Evolutionary conservation across 2,329 filamentous ascomycete species (phyloP).

Genomic region (Phyllosticta citrichinensis): DNA sequence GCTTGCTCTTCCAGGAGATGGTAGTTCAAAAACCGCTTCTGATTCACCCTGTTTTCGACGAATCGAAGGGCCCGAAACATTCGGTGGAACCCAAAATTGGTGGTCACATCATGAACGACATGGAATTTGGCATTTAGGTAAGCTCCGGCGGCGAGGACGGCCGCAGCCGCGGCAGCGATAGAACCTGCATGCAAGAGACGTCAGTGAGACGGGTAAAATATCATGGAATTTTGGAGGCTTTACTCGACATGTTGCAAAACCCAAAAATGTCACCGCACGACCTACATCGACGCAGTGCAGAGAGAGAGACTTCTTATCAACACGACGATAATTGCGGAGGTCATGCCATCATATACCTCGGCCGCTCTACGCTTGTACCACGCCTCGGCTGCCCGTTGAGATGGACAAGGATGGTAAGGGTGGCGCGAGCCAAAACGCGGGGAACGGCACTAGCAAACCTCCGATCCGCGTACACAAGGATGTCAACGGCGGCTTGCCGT

Average conservation of each 20-base stretch:
- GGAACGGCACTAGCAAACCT: background rate
- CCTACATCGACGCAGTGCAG: background rate
- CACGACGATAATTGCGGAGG: background rate
- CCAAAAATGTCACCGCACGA: background rate
- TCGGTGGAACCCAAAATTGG: background rate
- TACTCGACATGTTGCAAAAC: background rate
- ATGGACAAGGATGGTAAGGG: background rate
- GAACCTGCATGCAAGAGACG: background rate
- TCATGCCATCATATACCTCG: background rate
- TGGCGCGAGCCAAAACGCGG: background rate
- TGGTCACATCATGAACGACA: constrained; percentile 49
- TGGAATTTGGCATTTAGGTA: constrained; percentile 65
- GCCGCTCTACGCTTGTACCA: background rate
- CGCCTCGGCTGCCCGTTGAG: background rate
- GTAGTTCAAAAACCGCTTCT: constrained; percentile 18
- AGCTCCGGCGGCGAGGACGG: constrained; percentile 19
- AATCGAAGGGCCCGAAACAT: background rate
- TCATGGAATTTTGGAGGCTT: background rate
- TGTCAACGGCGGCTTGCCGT: background rate
- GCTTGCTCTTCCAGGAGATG: constrained; percentile 9
- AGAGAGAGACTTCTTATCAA: background rate
- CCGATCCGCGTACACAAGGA: background rate
- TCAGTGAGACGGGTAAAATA: background rate
- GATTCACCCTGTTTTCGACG: background rate
- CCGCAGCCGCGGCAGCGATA: constrained; percentile 29